Evolutionary conservation across 345 rosid species (phyloP).

Genomic region (Lenwebbia sp.): DNA sequence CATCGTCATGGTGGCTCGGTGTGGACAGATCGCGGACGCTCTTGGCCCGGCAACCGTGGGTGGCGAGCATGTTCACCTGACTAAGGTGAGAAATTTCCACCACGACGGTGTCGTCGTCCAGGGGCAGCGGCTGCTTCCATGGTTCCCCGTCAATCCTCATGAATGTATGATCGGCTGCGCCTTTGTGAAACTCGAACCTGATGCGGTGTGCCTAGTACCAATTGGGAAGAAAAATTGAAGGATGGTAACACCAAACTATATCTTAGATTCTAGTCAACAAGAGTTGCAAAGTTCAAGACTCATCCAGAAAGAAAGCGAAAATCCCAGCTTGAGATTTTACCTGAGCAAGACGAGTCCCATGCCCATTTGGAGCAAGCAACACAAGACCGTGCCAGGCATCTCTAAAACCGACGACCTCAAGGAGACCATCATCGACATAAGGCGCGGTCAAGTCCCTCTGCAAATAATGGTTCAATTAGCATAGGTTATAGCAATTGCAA

Average conservation of each 20-base stretch:
- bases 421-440: conserved; percentile 73
- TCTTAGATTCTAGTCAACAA: background rate
- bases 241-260: background rate
- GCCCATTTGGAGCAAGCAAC: conserved; percentile 72
- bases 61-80: conserved; percentile 88
- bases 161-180: conserved; percentile 55
- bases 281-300: background rate
- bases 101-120: conserved; percentile 58
- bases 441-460: conserved; percentile 79
- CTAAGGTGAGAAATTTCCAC: conserved; percentile 81
- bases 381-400: conserved; percentile 98
- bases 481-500: background rate
- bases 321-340: conserved; percentile 14
- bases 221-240: background rate
- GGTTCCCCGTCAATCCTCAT: conserved; percentile 95
- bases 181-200: conserved; percentile 68
- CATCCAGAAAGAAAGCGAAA: background rate
- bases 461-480: background rate
- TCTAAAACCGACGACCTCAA: conserved; percentile 86
- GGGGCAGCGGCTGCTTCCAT: conserved; percentile 81
- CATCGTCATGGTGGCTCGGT: conserved; percentile 10
- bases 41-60: conserved; percentile 49
- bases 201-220: conserved; percentile 51
- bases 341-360: conserved; percentile 92
- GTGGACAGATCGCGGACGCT: conserved; percentile 33